phyloP scores from a whole-genome alignment of 2,329 filamentous ascomycete species.

The Thielaviopsis ethacetica region DNA sequence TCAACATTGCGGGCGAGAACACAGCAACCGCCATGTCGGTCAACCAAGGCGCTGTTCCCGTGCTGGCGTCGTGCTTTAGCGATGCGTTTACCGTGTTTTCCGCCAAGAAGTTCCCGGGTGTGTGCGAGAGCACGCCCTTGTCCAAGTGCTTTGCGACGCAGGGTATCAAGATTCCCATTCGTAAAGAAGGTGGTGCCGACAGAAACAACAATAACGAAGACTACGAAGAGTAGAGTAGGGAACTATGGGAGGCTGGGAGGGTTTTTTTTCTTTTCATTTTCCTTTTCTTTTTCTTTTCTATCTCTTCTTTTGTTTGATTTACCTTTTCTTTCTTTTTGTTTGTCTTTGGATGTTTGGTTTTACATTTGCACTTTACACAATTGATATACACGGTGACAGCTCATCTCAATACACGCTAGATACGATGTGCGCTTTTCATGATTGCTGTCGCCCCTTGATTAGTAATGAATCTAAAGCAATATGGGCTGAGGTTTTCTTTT shows the following conservation, averaged over 20 bases:
- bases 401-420: too few relatives aligned
- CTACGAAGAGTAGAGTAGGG: conserved; percentile 21
- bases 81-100: conserved; percentile 87
- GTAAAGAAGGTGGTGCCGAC: conserved; percentile 53
- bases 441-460: too few relatives aligned
- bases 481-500: too few relatives aligned
- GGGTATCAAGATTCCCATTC: conserved; percentile 91
- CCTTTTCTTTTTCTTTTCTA: background rate
- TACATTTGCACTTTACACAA: too few relatives aligned
- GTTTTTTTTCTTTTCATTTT: too few relatives aligned
- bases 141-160: conserved; percentile 89
- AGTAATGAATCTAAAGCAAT: too few relatives aligned
- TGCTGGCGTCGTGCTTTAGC: conserved; percentile 74
- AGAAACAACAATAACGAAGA: conserved; percentile 32
- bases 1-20: conserved; percentile 45
- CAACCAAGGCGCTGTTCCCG: conserved; percentile 61
- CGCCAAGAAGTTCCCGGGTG: conserved; percentile 95
- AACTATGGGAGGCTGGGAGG: too few relatives aligned
- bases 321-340: too few relatives aligned
- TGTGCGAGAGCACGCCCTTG: conserved; percentile 80
- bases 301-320: background rate
- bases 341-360: too few relatives aligned
- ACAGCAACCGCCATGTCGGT: conserved; percentile 29
- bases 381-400: too few relatives aligned
- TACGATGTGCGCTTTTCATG: too few relatives aligned